phyloP scores from a whole-genome alignment of 2,329 filamentous ascomycete genomes.

The Pseudohalonectria lignicola region DNA sequence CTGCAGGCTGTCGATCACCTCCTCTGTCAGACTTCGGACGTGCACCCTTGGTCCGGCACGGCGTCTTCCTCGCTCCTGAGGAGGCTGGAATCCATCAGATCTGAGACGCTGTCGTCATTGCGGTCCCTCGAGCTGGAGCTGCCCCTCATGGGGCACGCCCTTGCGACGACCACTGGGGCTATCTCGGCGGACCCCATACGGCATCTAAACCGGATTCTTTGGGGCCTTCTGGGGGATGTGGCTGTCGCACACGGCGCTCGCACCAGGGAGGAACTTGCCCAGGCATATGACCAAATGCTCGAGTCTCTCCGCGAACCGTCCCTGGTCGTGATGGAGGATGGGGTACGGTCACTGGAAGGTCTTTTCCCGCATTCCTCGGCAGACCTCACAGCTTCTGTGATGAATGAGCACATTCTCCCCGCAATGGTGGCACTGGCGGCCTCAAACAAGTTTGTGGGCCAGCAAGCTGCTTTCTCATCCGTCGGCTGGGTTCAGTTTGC shows the following conservation, averaged over 20 bases:
- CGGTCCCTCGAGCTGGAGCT: constrained; percentile 55
- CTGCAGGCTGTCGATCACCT: constrained; percentile 38
- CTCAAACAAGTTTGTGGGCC: constrained; percentile 13
- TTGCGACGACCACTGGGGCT: constrained; percentile 36
- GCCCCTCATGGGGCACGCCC: constrained; percentile 44
- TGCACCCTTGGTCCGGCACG: constrained; percentile 33
- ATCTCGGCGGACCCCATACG: constrained; percentile 37
- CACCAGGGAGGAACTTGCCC: neutral
- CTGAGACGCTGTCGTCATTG: constrained; percentile 48
- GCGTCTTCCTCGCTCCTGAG: constrained; percentile 42
- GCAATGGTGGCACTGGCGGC: constrained; percentile 32
- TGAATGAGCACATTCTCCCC: constrained; percentile 30
- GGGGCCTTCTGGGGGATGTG: constrained; percentile 30
- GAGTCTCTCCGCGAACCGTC: neutral
- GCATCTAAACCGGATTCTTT: constrained; percentile 36
- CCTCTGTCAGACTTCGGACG: constrained; percentile 17
- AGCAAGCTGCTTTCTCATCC: constrained; percentile 26
- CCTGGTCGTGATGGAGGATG: neutral
- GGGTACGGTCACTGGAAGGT: too few species aligned
- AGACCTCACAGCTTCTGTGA: too few species aligned
- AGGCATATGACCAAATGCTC: neutral
- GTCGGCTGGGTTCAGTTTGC: constrained; percentile 69
- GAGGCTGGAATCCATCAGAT: constrained; percentile 37
- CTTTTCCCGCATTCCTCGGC: too few species aligned
- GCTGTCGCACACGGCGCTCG: constrained; percentile 23